phyloP scores from a whole-genome alignment of 768 basidiomycete genomes.

The Fomitopsis pulvina region DNA sequence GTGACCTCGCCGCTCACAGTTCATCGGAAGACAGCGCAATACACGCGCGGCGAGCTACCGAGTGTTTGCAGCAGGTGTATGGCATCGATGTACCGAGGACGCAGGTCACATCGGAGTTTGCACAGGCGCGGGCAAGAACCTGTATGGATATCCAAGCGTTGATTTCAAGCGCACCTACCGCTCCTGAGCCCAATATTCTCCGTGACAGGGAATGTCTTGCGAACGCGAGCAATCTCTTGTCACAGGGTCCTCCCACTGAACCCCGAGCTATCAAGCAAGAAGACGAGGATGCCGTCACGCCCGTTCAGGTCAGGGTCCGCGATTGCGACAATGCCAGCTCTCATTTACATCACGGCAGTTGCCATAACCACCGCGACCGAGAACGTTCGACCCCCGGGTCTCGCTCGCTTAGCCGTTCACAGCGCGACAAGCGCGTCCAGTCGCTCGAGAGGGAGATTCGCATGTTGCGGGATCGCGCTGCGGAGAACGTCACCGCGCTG shows the following conservation, averaged over 20 bases:
- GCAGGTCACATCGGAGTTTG: background rate
- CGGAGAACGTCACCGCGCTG: slow-evolving; percentile 24
- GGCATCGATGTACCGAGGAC: slow-evolving; percentile 5
- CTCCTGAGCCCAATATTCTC: background rate
- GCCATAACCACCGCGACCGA: background rate
- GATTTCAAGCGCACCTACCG: background rate
- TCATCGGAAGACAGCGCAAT: slow-evolving; percentile 23
- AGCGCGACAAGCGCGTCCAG: slow-evolving; percentile 4
- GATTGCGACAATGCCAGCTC: background rate
- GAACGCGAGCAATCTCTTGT: background rate
- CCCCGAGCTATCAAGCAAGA: background rate
- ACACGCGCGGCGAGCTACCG: slow-evolving; percentile 33
- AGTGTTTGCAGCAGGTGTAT: slow-evolving; percentile 9
- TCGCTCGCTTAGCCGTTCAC: background rate
- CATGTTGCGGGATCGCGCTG: slow-evolving; percentile 30
- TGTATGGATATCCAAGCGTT: background rate
- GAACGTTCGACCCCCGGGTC: background rate
- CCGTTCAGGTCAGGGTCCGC: background rate
- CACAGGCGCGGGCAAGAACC: background rate
- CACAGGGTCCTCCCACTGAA: no score
- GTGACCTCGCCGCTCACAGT: slow-evolving; percentile 28
- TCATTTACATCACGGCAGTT: background rate
- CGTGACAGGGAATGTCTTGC: background rate
- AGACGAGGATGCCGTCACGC: background rate
- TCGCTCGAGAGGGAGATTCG: slow-evolving; percentile 32